Percentiles rank a stretch among this genome's conserved stretches.
phyloP scores from a whole-genome alignment of 805 yeast genomes.

The Jamesozyma rosinii region DNA sequence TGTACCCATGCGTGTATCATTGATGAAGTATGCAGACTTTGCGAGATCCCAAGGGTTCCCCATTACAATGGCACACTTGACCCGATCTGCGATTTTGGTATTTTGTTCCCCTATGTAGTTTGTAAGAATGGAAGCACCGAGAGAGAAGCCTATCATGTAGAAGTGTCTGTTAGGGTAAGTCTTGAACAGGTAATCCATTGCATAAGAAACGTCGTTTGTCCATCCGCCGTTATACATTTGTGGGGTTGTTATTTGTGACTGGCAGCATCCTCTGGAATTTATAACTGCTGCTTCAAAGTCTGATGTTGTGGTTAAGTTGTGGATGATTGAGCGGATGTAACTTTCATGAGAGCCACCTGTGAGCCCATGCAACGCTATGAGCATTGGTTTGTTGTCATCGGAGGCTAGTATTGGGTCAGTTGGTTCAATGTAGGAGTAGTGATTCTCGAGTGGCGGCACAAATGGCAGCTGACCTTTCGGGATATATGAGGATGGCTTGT shows the following conservation, averaged over 20 bases:
- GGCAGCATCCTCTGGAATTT: constrained; percentile 70
- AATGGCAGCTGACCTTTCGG: constrained; percentile 33
- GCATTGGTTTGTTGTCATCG: constrained; percentile 44
- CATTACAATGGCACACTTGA: constrained; percentile 50
- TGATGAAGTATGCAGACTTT: constrained; percentile 39
- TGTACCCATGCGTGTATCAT: constrained; percentile 35
- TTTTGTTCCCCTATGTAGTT: constrained; percentile 66
- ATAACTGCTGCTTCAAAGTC: constrained; percentile 59
- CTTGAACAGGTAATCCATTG: constrained; percentile 1
- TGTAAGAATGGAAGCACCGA: constrained; percentile 64
- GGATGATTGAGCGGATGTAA: constrained; percentile 53
- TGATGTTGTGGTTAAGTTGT: constrained; percentile 29
- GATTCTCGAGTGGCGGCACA: constrained; percentile 10
- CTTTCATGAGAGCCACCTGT: constrained; percentile 83
- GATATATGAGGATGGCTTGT: constrained; percentile 5
- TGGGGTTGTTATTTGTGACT: constrained; percentile 59
- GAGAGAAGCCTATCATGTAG: constrained; percentile 67
- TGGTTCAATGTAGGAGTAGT: constrained; percentile 25
- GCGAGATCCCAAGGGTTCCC: constrained; percentile 70
- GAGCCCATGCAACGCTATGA: constrained; percentile 64
- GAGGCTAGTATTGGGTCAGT: constrained; percentile 33
- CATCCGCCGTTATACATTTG: constrained; percentile 61
- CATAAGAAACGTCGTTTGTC: constrained; percentile 48
- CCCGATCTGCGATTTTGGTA: constrained; percentile 27
- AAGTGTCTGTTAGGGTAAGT: constrained; percentile 51